phyloP scores from a whole-genome alignment of 805 yeast genomes.

The Saccharomycopsis synnaedendra region DNA sequence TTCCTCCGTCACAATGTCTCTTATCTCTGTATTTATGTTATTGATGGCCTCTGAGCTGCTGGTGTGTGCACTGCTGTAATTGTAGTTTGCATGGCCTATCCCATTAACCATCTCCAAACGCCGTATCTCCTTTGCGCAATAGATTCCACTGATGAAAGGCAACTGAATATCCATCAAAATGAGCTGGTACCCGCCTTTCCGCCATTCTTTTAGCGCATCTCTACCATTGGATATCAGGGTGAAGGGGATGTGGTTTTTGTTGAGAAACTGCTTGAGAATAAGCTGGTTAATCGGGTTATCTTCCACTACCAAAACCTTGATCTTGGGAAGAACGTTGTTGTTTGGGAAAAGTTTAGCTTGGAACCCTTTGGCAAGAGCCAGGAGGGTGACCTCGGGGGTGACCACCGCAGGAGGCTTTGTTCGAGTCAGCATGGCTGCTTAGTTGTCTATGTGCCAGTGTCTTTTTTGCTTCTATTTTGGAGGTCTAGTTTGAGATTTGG shows the following conservation, averaged over 20 bases:
- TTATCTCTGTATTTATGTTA: neutral
- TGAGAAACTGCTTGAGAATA: conserved; percentile 78
- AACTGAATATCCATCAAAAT: conserved; percentile 95
- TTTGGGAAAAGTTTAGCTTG: conserved; percentile 13
- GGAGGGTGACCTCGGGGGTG: neutral
- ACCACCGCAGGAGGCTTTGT: neutral
- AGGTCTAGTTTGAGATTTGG: neutral
- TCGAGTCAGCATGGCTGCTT: neutral
- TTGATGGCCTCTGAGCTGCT: neutral
- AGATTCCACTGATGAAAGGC: conserved; percentile 93
- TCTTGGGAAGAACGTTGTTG: conserved; percentile 68
- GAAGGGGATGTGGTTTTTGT: conserved; percentile 74
- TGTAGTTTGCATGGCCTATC: conserved; percentile 39
- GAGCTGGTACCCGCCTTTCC: conserved; percentile 86
- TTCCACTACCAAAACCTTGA: conserved; percentile 87
- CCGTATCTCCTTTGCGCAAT: conserved; percentile 87
- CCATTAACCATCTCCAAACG: conserved; percentile 69
- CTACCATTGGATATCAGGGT: conserved; percentile 87
- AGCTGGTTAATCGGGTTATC: conserved; percentile 92
- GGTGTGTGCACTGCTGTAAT: neutral
- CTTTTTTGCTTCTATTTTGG: neutral
- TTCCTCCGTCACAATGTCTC: conserved; percentile 14
- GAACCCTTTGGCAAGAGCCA: conserved; percentile 4
- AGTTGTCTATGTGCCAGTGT: neutral
- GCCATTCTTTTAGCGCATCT: conserved; percentile 93